A percentile compares a stretch with the other conserved stretches of the same genome.
Conservation (phyloP, 2,329 filamentous ascomycete species). For the Claviceps sp. region DNA sequence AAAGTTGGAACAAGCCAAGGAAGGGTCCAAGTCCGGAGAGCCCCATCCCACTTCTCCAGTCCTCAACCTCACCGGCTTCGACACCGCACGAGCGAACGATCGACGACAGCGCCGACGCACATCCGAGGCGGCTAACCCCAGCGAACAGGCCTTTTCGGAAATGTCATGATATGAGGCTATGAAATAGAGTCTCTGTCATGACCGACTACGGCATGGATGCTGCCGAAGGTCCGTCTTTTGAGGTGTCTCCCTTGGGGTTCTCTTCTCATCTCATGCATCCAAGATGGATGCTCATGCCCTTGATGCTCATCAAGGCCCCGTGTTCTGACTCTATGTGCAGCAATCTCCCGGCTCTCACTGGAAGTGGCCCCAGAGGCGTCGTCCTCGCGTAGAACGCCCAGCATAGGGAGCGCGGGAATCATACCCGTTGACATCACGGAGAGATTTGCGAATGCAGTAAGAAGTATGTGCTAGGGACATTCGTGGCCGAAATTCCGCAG, state of each 20-base stretch:
- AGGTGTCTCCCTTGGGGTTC: too few species aligned
- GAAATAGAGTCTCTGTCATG: conserved; percentile 13
- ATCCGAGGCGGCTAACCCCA: neutral
- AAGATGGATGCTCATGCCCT: neutral
- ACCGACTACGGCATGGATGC: conserved; percentile 21
- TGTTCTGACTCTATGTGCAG: conserved; percentile 19
- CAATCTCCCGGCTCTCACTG: conserved; percentile 28
- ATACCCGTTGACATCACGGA: conserved; percentile 45
- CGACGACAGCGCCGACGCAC: neutral
- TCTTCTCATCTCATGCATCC: too few species aligned
- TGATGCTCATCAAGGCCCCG: neutral
- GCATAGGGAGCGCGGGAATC: conserved; percentile 33
- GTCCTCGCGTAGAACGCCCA: conserved; percentile 23
- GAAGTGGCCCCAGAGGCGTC: conserved; percentile 18
- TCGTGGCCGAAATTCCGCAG: neutral
- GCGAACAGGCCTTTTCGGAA: neutral
- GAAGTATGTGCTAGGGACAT: conserved; percentile 26
- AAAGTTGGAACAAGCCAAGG: neutral
- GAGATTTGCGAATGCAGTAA: conserved; percentile 38
- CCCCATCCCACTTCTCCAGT: conserved; percentile 3
- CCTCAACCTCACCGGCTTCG: neutral
- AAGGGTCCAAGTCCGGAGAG: conserved; percentile 1
- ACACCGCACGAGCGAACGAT: neutral
- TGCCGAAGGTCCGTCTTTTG: conserved; percentile 20
- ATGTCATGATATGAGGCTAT: conserved; percentile 5